Evolutionary conservation across 1,139 yeast species (phyloP).

Genomic region (Candida tropicalis): DNA sequence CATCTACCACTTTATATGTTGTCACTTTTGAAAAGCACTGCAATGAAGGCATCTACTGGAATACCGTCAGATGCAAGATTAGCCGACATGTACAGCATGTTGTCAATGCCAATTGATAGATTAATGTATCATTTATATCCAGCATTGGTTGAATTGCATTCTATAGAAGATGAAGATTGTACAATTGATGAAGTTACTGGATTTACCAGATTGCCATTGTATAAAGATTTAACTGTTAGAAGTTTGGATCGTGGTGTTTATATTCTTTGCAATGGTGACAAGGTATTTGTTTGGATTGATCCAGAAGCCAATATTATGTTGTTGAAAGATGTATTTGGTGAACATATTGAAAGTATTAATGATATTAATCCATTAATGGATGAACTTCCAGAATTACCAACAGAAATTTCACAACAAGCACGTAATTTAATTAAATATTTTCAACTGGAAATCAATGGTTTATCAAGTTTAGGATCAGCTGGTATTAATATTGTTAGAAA

Average conservation of each 20-base stretch:
- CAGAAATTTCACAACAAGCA: constrained; percentile 71
- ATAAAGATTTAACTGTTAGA: constrained; percentile 47
- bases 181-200: constrained; percentile 36
- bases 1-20: constrained; percentile 71
- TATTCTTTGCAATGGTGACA: constrained; percentile 69
- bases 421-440: constrained; percentile 59
- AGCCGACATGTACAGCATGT: constrained; percentile 56
- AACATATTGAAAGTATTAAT: constrained; percentile 39
- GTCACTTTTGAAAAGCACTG: constrained; percentile 67
- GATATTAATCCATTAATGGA: constrained; percentile 54
- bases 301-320: constrained; percentile 68
- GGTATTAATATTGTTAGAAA: constrained; percentile 67
- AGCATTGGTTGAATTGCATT: constrained; percentile 73
- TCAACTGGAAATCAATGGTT: constrained; percentile 43
- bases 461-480: constrained; percentile 30
- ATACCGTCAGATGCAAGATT: constrained; percentile 60
- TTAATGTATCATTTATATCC: constrained; percentile 78
- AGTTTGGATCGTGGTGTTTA: constrained; percentile 76
- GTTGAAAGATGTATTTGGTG: constrained; percentile 76
- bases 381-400: constrained; percentile 71
- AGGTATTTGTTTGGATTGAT: constrained; percentile 70
- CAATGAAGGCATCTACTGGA: constrained; percentile 55
- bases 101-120: constrained; percentile 58
- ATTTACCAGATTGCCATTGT: constrained; percentile 54
- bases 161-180: constrained; percentile 59